A percentile compares a stretch with the other conserved stretches of the same genome.
Evolutionary conservation across 2,329 filamentous ascomycete genomes (phyloP).

Genomic region (Talaromyces piceae): DNA sequence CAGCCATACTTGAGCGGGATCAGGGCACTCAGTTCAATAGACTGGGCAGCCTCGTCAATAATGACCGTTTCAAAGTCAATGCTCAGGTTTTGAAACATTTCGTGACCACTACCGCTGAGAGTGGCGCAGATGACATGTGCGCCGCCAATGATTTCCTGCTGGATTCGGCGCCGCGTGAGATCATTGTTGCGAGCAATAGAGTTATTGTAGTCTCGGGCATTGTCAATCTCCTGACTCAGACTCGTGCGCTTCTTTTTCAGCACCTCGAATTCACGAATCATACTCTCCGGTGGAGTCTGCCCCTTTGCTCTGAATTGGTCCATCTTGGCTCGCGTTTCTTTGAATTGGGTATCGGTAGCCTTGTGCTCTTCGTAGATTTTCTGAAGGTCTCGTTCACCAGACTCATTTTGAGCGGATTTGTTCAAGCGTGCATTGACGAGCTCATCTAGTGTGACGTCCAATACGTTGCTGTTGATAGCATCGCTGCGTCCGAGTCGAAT

Average conservation of each 20-base stretch:
- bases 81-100: constrained; percentile 90
- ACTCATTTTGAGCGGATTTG: constrained; percentile 36
- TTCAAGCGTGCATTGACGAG: constrained; percentile 69
- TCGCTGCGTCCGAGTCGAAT: constrained; percentile 85
- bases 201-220: constrained; percentile 77
- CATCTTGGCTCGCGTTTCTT: constrained; percentile 61
- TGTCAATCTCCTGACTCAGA: constrained; percentile 78
- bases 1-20: constrained; percentile 97
- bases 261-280: constrained; percentile 71
- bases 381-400: constrained; percentile 45
- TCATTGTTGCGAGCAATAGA: constrained; percentile 76
- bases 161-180: constrained; percentile 71
- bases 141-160: constrained; percentile 83
- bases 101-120: constrained; percentile 89
- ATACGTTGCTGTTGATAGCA: constrained; percentile 81
- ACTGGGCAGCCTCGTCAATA: constrained; percentile 96
- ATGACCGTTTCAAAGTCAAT: constrained; percentile 98
- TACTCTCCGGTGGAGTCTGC: constrained; percentile 35
- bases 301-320: constrained; percentile 56
- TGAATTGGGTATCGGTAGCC: constrained; percentile 56
- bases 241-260: constrained; percentile 68
- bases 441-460: constrained; percentile 88
- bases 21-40: constrained; percentile 90
- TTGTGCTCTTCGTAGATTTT: constrained; percentile 67
- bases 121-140: constrained; percentile 93